Evolutionary conservation across 345 rosid species (phyloP).

Genomic region (Pelargonium nanum): DNA sequence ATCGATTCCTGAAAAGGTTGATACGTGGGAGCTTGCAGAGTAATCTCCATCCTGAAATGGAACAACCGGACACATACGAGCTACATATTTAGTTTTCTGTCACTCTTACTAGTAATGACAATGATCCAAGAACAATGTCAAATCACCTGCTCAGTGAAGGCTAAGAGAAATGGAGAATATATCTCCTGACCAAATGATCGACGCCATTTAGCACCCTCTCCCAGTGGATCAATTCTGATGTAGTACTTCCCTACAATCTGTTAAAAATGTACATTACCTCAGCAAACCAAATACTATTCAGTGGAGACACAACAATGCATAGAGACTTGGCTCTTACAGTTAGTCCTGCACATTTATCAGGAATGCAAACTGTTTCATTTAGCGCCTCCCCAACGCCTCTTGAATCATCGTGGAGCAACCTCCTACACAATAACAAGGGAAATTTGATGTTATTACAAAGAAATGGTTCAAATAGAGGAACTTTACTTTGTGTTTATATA

Average conservation of each 20-base stretch:
- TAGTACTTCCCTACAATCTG: constrained; percentile 93
- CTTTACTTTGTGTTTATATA: neutral
- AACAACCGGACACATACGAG: neutral
- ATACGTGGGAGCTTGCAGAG: constrained; percentile 39
- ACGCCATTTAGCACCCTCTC: constrained; percentile 96
- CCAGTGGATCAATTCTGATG: constrained; percentile 64
- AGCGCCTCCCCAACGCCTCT: constrained; percentile 83
- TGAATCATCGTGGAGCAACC: constrained; percentile 81
- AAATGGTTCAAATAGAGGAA: neutral
- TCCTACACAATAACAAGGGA: constrained; percentile 40
- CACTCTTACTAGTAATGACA: neutral
- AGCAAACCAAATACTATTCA: neutral
- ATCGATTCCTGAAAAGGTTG: constrained; percentile 68
- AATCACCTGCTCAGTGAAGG: constrained; percentile 62
- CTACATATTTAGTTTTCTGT: no score
- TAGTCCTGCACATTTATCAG: constrained; percentile 57
- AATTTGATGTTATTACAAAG: no score
- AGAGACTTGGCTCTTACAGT: no score
- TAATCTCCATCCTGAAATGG: constrained; percentile 48
- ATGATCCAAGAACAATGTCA: neutral
- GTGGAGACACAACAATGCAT: no score
- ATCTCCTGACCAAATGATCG: constrained; percentile 84
- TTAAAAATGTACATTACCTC: constrained; percentile 1
- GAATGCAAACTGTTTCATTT: constrained; percentile 81
- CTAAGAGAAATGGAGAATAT: constrained; percentile 83